A percentile compares a stretch with the other conserved stretches of the same genome.
Conservation (phyloP, 2,329 filamentous ascomycete genomes). For the Penicillium sp. region DNA sequence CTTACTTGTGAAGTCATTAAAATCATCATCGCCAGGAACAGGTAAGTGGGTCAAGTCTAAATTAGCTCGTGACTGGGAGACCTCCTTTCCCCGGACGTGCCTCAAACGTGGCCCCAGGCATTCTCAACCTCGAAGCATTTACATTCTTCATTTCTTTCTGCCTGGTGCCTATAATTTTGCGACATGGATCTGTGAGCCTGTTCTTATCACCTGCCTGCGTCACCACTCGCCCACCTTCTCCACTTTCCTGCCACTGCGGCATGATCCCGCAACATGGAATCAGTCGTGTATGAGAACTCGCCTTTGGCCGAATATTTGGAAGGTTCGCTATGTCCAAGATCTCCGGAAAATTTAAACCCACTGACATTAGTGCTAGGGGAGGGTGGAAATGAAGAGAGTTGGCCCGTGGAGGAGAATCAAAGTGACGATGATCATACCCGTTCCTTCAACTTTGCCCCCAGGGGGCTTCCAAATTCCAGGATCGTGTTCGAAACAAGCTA, state of each 20-base stretch:
- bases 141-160: background rate
- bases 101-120: slow-evolving; percentile 21
- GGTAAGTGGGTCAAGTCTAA: slow-evolving; percentile 23
- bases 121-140: slow-evolving; percentile 3
- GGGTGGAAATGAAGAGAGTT: slow-evolving; percentile 45
- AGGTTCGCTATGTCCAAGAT: slow-evolving; percentile 55
- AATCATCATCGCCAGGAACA: slow-evolving; percentile 8
- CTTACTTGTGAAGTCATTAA: background rate
- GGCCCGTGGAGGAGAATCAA: slow-evolving; percentile 34
- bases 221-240: slow-evolving; percentile 15
- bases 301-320: slow-evolving; percentile 86
- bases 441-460: slow-evolving; percentile 48
- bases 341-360: slow-evolving; percentile 7
- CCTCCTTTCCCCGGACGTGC: slow-evolving; percentile 27
- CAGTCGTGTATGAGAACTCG: slow-evolving; percentile 79
- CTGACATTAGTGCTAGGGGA: slow-evolving; percentile 37
- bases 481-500: slow-evolving; percentile 49
- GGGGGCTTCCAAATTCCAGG: slow-evolving; percentile 50
- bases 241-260: slow-evolving; percentile 20
- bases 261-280: slow-evolving; percentile 66
- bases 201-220: slow-evolving; percentile 64
- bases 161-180: slow-evolving; percentile 7
- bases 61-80: slow-evolving; percentile 24
- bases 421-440: slow-evolving; percentile 29
- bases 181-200: slow-evolving; percentile 55